Conservation (phyloP, 2,329 filamentous ascomycete genomes). For the Pezicula rhizophila region DNA sequence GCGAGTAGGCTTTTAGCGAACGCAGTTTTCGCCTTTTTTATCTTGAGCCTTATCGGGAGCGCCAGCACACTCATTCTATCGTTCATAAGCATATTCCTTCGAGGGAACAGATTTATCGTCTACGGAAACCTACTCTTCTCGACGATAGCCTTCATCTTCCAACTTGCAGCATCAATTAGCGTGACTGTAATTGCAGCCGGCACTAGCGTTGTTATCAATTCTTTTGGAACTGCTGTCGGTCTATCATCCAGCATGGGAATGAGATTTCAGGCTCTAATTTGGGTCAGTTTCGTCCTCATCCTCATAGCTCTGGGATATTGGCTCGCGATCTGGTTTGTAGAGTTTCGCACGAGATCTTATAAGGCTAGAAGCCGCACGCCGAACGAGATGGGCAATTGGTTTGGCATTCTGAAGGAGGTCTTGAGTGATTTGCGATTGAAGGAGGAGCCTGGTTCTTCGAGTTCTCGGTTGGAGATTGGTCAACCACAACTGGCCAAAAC, state of each 20-base stretch:
- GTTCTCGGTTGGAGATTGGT: too few relatives aligned
- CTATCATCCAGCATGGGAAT: neutral
- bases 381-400: neutral
- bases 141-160: neutral
- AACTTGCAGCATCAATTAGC: neutral
- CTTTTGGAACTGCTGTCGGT: neutral
- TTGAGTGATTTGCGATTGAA: neutral
- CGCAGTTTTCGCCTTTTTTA: neutral
- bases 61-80: neutral
- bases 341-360: neutral
- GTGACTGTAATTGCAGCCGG: neutral
- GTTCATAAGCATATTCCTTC: neutral
- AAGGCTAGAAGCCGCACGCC: neutral
- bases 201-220: neutral
- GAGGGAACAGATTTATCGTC: neutral
- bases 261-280: neutral
- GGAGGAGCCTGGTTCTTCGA: too few relatives aligned
- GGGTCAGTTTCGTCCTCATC: neutral
- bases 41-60: neutral
- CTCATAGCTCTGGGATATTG: neutral
- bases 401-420: neutral
- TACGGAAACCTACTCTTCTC: neutral
- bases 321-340: neutral
- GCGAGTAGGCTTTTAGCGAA: neutral
- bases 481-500: too few relatives aligned